These are phyloP conservation scores for Apiospora kogelbergensis DNA, from an alignment of 2,329 filamentous ascomycete species.

Conservation along the genomic window DNA sequence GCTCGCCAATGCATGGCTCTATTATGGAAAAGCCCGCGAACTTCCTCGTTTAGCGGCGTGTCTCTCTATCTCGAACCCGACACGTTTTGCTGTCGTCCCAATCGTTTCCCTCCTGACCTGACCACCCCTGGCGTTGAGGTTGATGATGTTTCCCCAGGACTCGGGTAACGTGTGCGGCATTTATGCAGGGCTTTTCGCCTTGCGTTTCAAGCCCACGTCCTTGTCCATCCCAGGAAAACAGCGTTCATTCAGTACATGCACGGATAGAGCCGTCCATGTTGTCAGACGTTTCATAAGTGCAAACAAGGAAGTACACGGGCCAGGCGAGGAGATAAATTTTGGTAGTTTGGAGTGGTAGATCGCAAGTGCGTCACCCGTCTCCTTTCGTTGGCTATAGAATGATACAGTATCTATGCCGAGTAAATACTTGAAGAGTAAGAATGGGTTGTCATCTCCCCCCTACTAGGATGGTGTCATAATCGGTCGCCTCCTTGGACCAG, in stretches of 20 bases:
- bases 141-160: neutral
- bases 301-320: neutral
- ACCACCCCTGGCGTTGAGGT: neutral
- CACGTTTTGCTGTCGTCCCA: neutral
- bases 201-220: conserved; percentile 5
- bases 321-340: neutral
- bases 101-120: neutral
- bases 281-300: neutral
- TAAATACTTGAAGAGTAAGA: neutral
- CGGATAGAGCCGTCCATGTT: neutral
- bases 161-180: neutral
- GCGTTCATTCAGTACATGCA: neutral
- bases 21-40: neutral
- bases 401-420: neutral
- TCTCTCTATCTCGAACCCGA: neutral
- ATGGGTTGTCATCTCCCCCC: neutral
- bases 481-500: neutral
- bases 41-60: neutral
- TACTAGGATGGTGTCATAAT: neutral
- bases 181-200: neutral
- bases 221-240: neutral
- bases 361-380: neutral
- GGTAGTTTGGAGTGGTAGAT: neutral
- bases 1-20: no score
- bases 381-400: neutral